Conservation (phyloP, 2,329 filamentous ascomycete species). For the Onygenales sp. region DNA sequence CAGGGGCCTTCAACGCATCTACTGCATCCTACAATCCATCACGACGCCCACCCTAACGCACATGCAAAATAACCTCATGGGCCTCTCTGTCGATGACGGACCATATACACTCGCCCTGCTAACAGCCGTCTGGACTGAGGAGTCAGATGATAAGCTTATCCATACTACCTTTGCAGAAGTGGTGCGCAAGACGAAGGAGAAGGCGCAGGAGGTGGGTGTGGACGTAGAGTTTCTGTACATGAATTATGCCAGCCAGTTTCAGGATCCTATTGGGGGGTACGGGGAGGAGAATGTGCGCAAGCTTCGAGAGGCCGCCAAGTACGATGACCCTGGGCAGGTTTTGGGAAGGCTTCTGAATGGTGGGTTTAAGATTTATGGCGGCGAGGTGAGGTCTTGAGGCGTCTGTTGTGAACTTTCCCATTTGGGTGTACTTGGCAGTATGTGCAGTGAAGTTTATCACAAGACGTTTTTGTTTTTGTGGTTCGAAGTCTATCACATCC, state of each 20-base stretch:
- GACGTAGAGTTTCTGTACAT: slow-evolving; percentile 33
- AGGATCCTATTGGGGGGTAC: slow-evolving; percentile 35
- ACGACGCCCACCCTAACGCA: slow-evolving; percentile 20
- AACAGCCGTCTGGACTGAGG: slow-evolving; percentile 21
- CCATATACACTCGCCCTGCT: slow-evolving; percentile 20
- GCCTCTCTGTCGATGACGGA: slow-evolving; percentile 17
- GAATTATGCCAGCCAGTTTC: slow-evolving; percentile 38
- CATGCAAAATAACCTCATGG: slow-evolving; percentile 25
- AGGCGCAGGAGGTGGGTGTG: slow-evolving; percentile 21
- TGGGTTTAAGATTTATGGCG: no score
- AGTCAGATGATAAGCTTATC: slow-evolving; percentile 22
- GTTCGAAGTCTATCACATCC: no score
- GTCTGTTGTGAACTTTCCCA: no score
- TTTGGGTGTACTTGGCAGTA: no score
- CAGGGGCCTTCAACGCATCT: slow-evolving; percentile 10
- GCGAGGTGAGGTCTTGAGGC: no score
- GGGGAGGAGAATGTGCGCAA: slow-evolving; percentile 25
- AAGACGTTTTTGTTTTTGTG: no score
- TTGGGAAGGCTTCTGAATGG: no score
- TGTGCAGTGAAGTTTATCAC: no score
- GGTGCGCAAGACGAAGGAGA: slow-evolving; percentile 17
- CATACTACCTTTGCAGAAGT: slow-evolving; percentile 18
- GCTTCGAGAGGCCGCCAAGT: slow-evolving; percentile 10
- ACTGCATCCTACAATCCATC: slow-evolving; percentile 23
- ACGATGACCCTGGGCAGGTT: slow-evolving; percentile 10